Evolutionary conservation across 2,329 filamentous ascomycete genomes (phyloP).

Genomic region (Emergomyces africanus): DNA sequence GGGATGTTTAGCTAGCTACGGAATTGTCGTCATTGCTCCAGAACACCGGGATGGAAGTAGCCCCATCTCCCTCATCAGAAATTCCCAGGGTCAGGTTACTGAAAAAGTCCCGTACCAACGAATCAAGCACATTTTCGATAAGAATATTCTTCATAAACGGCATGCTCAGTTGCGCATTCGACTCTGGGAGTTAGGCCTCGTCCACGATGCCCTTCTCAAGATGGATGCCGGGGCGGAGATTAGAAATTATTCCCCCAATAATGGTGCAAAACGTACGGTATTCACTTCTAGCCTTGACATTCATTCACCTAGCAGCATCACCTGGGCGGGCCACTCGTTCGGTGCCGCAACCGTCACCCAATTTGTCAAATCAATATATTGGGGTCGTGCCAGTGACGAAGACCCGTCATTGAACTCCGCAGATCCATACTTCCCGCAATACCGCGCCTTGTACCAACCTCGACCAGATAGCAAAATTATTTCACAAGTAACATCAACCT

Average conservation of each 20-base stretch:
- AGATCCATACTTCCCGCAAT: conserved; percentile 24
- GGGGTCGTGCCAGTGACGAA: conserved; percentile 39
- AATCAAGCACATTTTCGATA: conserved; percentile 48
- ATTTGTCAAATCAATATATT: conserved; percentile 67
- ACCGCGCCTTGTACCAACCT: conserved; percentile 50
- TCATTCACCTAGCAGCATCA: conserved; percentile 56
- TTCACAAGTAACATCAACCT: conserved; percentile 54
- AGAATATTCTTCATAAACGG: conserved; percentile 53
- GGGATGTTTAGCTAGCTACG: conserved; percentile 67
- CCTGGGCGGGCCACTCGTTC: conserved; percentile 71
- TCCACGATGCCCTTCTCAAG: conserved; percentile 54
- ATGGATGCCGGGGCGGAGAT: conserved; percentile 45
- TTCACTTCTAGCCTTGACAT: conserved; percentile 54
- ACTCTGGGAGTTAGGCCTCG: conserved; percentile 62
- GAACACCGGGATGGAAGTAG: conserved; percentile 76
- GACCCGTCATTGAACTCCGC: conserved; percentile 1
- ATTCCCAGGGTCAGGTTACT: conserved; percentile 15
- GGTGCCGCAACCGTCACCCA: conserved; percentile 63
- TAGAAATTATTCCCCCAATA: conserved; percentile 20
- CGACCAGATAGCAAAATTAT: conserved; percentile 42
- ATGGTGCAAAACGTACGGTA: conserved; percentile 20
- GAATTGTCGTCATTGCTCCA: conserved; percentile 65
- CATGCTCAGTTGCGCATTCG: conserved; percentile 63
- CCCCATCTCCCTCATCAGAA: conserved; percentile 59
- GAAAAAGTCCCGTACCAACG: conserved; percentile 24